These are phyloP conservation scores for Lepidium sativum DNA, from an alignment of 345 rosid species.

Conservation along the genomic window DNA sequence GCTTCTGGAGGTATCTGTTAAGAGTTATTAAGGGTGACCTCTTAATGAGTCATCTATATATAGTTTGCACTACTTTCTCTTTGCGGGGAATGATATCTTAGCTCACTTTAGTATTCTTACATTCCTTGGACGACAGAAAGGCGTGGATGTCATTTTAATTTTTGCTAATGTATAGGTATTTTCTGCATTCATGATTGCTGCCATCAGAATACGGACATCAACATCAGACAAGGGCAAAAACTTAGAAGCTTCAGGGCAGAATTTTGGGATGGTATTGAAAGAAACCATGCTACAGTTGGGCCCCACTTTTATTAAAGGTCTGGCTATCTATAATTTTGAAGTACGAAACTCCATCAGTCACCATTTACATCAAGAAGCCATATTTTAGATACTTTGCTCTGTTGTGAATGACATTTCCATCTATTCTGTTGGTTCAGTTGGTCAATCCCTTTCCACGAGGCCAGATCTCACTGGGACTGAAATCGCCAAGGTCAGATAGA, in stretches of 20 bases:
- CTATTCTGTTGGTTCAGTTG: conserved; percentile 75
- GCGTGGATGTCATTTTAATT: conserved; percentile 9
- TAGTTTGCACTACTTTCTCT: neutral
- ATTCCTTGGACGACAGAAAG: neutral
- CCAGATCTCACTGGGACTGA: conserved; percentile 91
- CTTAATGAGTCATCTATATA: neutral
- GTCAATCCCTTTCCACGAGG: conserved; percentile 95
- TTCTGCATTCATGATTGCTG: conserved; percentile 57
- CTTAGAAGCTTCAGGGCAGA: conserved; percentile 42
- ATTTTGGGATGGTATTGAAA: conserved; percentile 72
- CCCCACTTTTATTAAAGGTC: conserved; percentile 96
- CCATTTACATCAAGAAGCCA: conserved; percentile 22
- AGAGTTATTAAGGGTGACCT: conserved; percentile 1
- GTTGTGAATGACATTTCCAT: conserved; percentile 16
- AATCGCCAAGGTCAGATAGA: conserved; percentile 67
- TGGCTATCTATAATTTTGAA: conserved; percentile 10
- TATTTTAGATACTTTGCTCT: conserved; percentile 28
- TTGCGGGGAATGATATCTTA: neutral
- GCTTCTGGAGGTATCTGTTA: conserved; percentile 64
- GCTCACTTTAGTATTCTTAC: neutral
- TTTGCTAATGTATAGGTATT: conserved; percentile 44
- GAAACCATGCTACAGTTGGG: conserved; percentile 82
- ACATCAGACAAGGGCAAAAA: conserved; percentile 29
- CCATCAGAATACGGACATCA: conserved; percentile 55
- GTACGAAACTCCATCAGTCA: conserved; percentile 15